Conservation (phyloP, 805 yeast species). For the Babjeviella inositovora region DNA sequence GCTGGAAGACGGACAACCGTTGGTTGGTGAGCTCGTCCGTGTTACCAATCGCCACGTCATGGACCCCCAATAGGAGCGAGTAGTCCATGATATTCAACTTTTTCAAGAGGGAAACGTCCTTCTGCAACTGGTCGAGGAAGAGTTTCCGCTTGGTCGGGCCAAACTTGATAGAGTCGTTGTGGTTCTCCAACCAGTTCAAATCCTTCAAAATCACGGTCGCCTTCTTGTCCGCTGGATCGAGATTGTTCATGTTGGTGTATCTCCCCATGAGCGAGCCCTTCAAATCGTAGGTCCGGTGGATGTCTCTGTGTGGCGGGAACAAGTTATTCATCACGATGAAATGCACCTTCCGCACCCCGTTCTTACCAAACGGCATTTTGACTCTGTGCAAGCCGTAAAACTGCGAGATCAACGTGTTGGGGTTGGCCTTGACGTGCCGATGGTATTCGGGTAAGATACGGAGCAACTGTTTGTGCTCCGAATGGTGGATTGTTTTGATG, state of each 20-base stretch:
- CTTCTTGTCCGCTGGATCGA: constrained; percentile 9
- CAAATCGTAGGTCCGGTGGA: constrained; percentile 75
- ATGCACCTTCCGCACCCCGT: constrained; percentile 56
- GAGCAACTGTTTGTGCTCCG: constrained; percentile 79
- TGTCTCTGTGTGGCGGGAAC: constrained; percentile 84
- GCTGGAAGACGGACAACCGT: constrained; percentile 25
- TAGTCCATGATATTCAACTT: constrained; percentile 89
- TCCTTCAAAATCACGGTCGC: constrained; percentile 56
- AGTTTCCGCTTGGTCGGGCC: constrained; percentile 53
- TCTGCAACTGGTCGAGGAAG: constrained; percentile 53
- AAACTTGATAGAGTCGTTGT: constrained; percentile 41
- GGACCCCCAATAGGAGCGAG: constrained; percentile 78
- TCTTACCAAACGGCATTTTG: constrained; percentile 59
- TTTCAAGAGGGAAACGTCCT: constrained; percentile 61
- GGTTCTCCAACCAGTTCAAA: constrained; percentile 65
- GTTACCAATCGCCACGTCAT: constrained; percentile 51
- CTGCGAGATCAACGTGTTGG: constrained; percentile 84
- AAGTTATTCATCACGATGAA: constrained; percentile 93
- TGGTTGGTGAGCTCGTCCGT: constrained; percentile 14
- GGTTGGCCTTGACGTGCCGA: constrained; percentile 65
- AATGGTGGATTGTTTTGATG: constrained; percentile 87
- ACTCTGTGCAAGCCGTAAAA: constrained; percentile 92
- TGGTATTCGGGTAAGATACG: constrained; percentile 62
- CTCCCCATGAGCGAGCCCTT: constrained; percentile 90
- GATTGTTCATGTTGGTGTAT: constrained; percentile 22